These are phyloP conservation scores for Protostelium mycophagum DNA, from an alignment of 78 protist species.

Conservation along the genomic window DNA sequence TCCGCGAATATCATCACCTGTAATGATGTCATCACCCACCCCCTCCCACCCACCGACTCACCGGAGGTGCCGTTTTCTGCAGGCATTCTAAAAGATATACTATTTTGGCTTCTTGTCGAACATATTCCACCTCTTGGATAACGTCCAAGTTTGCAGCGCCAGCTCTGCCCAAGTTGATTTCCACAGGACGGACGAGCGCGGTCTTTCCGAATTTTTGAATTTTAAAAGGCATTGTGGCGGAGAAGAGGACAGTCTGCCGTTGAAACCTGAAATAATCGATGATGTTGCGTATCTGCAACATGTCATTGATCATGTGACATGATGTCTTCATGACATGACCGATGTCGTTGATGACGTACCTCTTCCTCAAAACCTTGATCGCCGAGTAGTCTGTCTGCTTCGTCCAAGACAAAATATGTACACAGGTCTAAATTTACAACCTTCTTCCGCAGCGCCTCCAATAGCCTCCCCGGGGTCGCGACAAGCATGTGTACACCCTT, in stretches of 20 bases:
- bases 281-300: constrained; percentile 53
- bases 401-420: constrained; percentile 82
- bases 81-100: constrained; percentile 94
- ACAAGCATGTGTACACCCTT: constrained; percentile 85
- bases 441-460: constrained; percentile 77
- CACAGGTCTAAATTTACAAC: constrained; percentile 68
- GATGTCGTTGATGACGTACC: not conserved
- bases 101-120: constrained; percentile 83
- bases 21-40: not conserved
- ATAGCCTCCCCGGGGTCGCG: constrained; percentile 94
- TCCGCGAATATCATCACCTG: constrained; percentile 88
- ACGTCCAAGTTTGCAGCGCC: constrained; percentile 94
- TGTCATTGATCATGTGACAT: not conserved
- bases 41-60: constrained; percentile 1
- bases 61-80: constrained; percentile 98
- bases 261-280: constrained; percentile 74
- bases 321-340: not conserved
- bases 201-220: constrained; percentile 73
- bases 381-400: constrained; percentile 95
- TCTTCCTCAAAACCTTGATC: constrained; percentile 94
- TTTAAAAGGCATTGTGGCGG: constrained; percentile 92
- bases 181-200: constrained; percentile 83
- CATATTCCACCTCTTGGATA: constrained; percentile 89
- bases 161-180: constrained; percentile 92
- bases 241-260: constrained; percentile 89